Base-by-base conservation (phyloP, 257 asterid genomes). In the Parsonsia alboflavescens region DNA sequence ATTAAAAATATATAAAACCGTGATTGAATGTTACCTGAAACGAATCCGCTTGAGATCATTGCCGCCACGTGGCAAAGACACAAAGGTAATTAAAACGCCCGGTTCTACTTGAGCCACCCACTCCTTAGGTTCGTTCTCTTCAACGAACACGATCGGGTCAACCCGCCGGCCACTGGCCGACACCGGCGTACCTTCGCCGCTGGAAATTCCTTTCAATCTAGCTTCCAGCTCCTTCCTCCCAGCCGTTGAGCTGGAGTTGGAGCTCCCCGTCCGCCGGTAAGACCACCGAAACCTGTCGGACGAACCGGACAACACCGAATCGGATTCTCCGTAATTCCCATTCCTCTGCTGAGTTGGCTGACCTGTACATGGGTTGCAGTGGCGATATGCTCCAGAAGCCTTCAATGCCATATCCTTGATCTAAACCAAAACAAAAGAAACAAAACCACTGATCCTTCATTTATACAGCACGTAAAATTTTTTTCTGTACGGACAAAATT, bases 91-190 rank as follows among this genome's bases (percentile, higher is more conserved):
- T 71, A 94, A 80, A 17, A 94, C 99, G 10, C 99, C 99, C 75
- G 97, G 92, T 77, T 94, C 99, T 75, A 94, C 97, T 81, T 94
- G 99, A 39, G 97, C 97, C 75, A 94, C 99, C 99, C 99, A 91
- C 89, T 94, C 99, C 79, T 92, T 91, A 2, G 96, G 96, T 84
- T 90, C 97, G 80, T 74, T 89, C 88, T 91, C 98, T 84, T 93
- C 97, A 54, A 89, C 92, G 80, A 93, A 90, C 76, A 91, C 94
- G 12, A 90, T 86, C 78, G 97, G 90, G 58, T 89, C 96, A 59
- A 81, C 88, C 66, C 98, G 86, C 77, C 98, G 93, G n/a, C 97
- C 95, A 76, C 97, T 94, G 44, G 95, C 95, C 77, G 97, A 93
- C 64, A 71, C 76, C 63, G 98, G 98, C 70, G 96, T 91, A 8